Evolutionary conservation across 768 basidiomycete species (phyloP), one percentile per base, ranked within the genome.

Genomic region (Podaxis pistillaris): DNA sequence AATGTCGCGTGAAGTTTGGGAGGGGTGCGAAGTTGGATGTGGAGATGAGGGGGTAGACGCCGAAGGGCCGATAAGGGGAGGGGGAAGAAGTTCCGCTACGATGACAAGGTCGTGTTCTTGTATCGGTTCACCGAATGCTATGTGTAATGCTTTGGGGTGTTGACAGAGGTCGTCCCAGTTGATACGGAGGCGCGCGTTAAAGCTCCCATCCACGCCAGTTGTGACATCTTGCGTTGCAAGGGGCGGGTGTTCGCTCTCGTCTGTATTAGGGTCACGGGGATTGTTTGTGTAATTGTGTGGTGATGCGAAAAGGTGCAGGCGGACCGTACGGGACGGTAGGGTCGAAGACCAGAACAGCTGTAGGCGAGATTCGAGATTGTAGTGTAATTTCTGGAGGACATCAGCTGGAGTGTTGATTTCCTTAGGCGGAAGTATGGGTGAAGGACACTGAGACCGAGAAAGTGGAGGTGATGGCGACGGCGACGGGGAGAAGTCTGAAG

Each of bases 261-360:
- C 68, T 11, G 57, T 52, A 24, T 66, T 53, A 37, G 65, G 33
- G 44, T 46, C 64, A 38, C 41, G 47, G 2, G 55, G 5, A 24
- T 19, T 56, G 11, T 28, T 22, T 26, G 60, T 13, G 1, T 62
- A 47, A 28, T 58, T 65, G 49, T 68, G 73, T 44, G 72, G 76
- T 13, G 72, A 76, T 3, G 84, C 74, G 67, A 84, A 89, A n/a
- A 95, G 68, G 22, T 84, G 78, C 3, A 95, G 67, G 15, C 83
- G 81, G 7, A 95, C 76, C 2, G 74, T 81, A 17, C 93, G 83
- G 26, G 84, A 79, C 9, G 89, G 69, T 0, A 96, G 76, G 0
- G 85, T 86, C 3, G 87, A 86, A 2, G 88, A 83, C 92, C 92
- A 95, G 74, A 96, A 94, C 0, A 88, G 86, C 53, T 83, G 85